These are phyloP conservation scores for Cicer judaicum DNA, from an alignment of 306 rosid genomes.

Conservation along the genomic window DNA sequence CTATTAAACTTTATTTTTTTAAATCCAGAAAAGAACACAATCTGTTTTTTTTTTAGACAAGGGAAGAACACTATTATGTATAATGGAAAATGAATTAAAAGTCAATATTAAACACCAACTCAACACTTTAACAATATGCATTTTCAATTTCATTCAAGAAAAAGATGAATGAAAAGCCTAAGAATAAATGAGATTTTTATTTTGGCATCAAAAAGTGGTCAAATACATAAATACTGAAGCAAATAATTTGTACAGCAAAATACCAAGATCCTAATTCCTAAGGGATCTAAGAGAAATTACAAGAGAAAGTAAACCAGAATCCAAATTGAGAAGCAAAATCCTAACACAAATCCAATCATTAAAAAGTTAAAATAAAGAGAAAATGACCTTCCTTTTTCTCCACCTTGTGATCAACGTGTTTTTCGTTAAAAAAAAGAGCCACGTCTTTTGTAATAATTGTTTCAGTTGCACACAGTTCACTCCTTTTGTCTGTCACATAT, in stretches of 20 bases:
- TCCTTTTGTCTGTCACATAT: no score
- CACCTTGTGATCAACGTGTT: background rate
- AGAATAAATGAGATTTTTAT: background rate
- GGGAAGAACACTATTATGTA: no score
- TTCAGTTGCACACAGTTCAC: no score
- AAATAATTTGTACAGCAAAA: slow-evolving; percentile 61
- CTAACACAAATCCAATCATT: slow-evolving; percentile 37
- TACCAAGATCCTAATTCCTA: slow-evolving; percentile 51
- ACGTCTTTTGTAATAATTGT: no score
- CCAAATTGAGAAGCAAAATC: slow-evolving; percentile 44
- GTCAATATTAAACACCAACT: background rate
- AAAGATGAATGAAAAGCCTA: slow-evolving; percentile 10
- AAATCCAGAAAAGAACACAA: no score
- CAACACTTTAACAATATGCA: background rate
- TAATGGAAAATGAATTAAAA: background rate
- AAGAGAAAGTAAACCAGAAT: slow-evolving; percentile 29
- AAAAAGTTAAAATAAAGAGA: slow-evolving; percentile 7
- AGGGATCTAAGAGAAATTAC: slow-evolving; percentile 29
- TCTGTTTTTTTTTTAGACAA: no score
- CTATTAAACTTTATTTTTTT: no score
- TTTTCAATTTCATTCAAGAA: slow-evolving; percentile 24
- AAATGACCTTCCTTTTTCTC: slow-evolving; percentile 35
- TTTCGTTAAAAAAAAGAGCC: no score
- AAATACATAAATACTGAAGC: slow-evolving; percentile 48
- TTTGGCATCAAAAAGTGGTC: slow-evolving; percentile 1